Conservation (phyloP, 2,329 filamentous ascomycete genomes). For the Graphiopsis chlorocephala region DNA sequence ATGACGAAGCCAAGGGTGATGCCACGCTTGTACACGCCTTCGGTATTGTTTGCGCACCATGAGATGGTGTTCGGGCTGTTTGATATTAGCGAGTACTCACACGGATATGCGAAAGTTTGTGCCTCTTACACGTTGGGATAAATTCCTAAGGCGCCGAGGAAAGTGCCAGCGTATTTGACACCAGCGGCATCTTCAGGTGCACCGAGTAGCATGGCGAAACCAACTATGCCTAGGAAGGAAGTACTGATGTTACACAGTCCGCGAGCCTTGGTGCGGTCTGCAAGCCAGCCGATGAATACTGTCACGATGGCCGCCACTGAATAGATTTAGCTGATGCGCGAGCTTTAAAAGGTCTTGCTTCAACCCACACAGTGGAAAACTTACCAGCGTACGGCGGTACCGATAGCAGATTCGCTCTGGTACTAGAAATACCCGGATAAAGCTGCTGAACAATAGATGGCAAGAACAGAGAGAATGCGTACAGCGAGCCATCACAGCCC, state of each 20-base stretch:
- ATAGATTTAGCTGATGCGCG: background rate
- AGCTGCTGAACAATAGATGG: conserved; percentile 70
- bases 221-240: conserved; percentile 68
- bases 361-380: background rate
- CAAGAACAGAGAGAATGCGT: conserved; percentile 74
- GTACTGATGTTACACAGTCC: conserved; percentile 77
- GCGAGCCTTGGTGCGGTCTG: conserved; percentile 69
- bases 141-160: conserved; percentile 81
- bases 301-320: conserved; percentile 65
- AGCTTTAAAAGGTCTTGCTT: background rate
- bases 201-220: conserved; percentile 76
- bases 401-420: conserved; percentile 67
- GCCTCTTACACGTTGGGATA: conserved; percentile 67
- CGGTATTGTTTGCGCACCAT: conserved; percentile 84
- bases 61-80: conserved; percentile 70
- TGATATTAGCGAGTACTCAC: background rate
- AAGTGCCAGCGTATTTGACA: conserved; percentile 79
- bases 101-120: background rate
- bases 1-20: conserved; percentile 86
- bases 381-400: conserved; percentile 68
- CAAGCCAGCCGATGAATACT: conserved; percentile 67
- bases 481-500: conserved; percentile 69
- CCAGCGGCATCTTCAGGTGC: conserved; percentile 53
- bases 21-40: conserved; percentile 88
- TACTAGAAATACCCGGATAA: conserved; percentile 52